Evolutionary conservation across 1,284 basidiomycete species (phyloP).

Genomic region (Sporisorium reilianum): DNA sequence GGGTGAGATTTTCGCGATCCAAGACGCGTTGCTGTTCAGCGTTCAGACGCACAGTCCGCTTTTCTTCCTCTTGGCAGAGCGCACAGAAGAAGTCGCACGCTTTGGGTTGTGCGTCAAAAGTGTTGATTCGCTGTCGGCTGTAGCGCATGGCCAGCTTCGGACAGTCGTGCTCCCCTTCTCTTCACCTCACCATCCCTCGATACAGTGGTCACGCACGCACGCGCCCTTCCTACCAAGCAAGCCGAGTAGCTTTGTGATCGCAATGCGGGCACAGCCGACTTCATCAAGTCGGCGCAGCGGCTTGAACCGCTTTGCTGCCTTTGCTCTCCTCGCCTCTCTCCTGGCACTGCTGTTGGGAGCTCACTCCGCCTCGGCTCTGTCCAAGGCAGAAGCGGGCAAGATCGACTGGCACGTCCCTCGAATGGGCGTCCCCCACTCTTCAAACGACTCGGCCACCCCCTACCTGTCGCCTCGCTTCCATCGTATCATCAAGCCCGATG

Average conservation of each 20-base stretch:
- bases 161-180: not conserved
- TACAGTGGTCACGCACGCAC: not conserved
- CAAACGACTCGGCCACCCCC: conserved; percentile 39
- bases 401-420: conserved; percentile 57
- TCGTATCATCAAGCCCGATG: conserved; percentile 64
- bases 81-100: not conserved
- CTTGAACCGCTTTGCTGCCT: conserved; percentile 19
- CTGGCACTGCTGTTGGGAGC: conserved; percentile 19
- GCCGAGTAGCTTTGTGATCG: conserved; percentile 11
- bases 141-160: not conserved
- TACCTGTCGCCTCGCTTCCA: conserved; percentile 66
- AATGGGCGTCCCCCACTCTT: conserved; percentile 49
- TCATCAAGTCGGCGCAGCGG: conserved; percentile 19
- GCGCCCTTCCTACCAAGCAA: not conserved
- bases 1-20: not conserved
- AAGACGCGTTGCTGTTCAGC: not conserved
- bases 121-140: not conserved
- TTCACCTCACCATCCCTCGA: not conserved
- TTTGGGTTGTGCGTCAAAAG: not conserved
- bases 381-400: conserved; percentile 47
- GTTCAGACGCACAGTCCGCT: not conserved
- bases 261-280: conserved; percentile 25
- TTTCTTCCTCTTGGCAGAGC: not conserved
- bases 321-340: conserved; percentile 27
- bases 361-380: conserved; percentile 23